Percentiles rank a stretch among this genome's conserved stretches.
phyloP scores from a whole-genome alignment of 164 flowering plant species.

The Annona cherimola region DNA sequence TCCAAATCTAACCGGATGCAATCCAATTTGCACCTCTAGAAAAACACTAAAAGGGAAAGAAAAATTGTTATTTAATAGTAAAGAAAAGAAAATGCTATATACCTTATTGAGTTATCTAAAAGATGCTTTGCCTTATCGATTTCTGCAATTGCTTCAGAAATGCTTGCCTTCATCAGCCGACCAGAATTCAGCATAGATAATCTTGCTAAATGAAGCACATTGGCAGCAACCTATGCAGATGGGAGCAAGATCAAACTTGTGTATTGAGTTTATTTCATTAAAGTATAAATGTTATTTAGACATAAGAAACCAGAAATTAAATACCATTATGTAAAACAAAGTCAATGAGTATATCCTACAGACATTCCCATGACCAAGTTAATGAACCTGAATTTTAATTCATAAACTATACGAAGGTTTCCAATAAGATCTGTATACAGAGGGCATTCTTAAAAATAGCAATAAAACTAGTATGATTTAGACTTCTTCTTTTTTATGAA shows the following conservation, averaged over 20 bases:
- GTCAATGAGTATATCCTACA: not conserved
- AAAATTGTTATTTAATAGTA: too few relatives aligned
- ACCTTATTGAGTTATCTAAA: slow-evolving; percentile 55
- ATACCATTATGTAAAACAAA: not conserved
- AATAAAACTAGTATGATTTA: too few relatives aligned
- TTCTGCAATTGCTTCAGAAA: slow-evolving; percentile 45
- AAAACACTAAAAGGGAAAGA: too few relatives aligned
- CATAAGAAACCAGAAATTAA: too few relatives aligned
- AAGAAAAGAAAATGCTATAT: not conserved
- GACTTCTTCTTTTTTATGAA: too few relatives aligned
- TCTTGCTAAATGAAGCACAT: slow-evolving; percentile 67
- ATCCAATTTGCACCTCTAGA: too few relatives aligned
- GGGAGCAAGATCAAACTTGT: not conserved
- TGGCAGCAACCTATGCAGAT: slow-evolving; percentile 50
- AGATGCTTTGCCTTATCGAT: slow-evolving; percentile 54
- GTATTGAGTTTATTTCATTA: not conserved
- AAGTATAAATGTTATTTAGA: too few relatives aligned
- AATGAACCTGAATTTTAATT: too few relatives aligned
- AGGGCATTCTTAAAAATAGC: too few relatives aligned
- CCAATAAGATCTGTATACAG: too few relatives aligned
- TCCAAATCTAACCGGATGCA: too few relatives aligned
- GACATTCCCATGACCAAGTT: too few relatives aligned
- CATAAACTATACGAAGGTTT: not conserved
- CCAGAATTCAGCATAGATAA: slow-evolving; percentile 43
- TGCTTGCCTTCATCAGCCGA: slow-evolving; percentile 30